Evolutionary conservation across 495 filamentous ascomycete genomes (phyloP).

Genomic region (Neurospora cerealis): DNA sequence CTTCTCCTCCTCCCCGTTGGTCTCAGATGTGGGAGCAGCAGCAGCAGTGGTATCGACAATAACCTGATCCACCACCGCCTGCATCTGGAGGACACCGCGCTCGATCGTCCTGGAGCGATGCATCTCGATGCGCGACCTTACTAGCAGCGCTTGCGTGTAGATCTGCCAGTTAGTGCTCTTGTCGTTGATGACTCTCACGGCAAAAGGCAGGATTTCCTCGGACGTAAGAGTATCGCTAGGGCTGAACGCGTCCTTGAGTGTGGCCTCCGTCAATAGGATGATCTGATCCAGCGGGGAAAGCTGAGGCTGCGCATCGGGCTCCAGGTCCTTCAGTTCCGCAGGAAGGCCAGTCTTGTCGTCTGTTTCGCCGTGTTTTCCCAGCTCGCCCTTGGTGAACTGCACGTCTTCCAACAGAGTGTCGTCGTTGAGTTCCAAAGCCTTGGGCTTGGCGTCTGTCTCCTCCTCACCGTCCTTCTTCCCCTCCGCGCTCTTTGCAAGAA

Average conservation of each 20-base stretch:
- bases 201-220: conserved; percentile 88
- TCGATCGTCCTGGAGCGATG: conserved; percentile 79
- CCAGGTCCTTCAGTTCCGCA: conserved; percentile 45
- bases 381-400: conserved; percentile 53
- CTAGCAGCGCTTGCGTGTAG: conserved; percentile 84
- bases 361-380: conserved; percentile 24
- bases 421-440: conserved; percentile 69
- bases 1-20: conserved; percentile 4
- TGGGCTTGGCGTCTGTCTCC: conserved; percentile 34
- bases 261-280: conserved; percentile 74
- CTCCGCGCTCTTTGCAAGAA: conserved; percentile 66
- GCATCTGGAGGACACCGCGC: conserved; percentile 82
- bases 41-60: conserved; percentile 68
- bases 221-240: conserved; percentile 77
- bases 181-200: conserved; percentile 75
- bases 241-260: conserved; percentile 74
- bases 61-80: conserved; percentile 92
- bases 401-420: conserved; percentile 88
- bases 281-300: conserved; percentile 74
- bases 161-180: conserved; percentile 96
- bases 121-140: conserved; percentile 81
- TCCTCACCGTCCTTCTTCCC: conserved; percentile 2
- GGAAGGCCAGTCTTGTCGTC: conserved; percentile 46
- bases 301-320: conserved; percentile 72
- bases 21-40: conserved; percentile 17